Conservation (phyloP, 2,329 filamentous ascomycete species). For the Aspergillus sergii region DNA sequence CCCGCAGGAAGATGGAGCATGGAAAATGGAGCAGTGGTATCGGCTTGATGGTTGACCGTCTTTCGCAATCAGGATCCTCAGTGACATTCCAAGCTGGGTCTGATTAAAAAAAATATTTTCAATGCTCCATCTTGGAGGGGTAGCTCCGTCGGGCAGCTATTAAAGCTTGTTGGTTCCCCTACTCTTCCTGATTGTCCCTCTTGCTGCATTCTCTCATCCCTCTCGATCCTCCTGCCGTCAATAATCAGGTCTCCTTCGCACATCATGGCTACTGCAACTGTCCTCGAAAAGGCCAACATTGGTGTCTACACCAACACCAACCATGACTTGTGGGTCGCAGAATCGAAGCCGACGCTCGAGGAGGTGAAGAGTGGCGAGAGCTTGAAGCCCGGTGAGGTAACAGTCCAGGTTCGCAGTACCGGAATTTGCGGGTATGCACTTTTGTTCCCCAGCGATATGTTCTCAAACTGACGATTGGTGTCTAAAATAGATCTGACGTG, state of each 20-base stretch:
- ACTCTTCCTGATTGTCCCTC: constrained; percentile 8
- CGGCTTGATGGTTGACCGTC: constrained; percentile 5
- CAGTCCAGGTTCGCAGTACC: constrained; percentile 86
- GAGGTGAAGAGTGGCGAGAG: constrained; percentile 68
- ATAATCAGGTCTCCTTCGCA: constrained; percentile 3
- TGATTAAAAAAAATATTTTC: constrained; percentile 5
- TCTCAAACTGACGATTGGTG: constrained; percentile 13
- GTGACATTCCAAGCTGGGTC: background rate
- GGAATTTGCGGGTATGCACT: constrained; percentile 83
- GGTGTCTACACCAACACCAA: constrained; percentile 93
- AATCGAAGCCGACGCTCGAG: constrained; percentile 75
- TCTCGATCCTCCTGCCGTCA: constrained; percentile 3
- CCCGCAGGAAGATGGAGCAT: constrained; percentile 12
- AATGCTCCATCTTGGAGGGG: constrained; percentile 17
- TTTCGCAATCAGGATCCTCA: constrained; percentile 10
- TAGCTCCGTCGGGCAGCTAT: constrained; percentile 13
- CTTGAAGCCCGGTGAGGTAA: constrained; percentile 81
- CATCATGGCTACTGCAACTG: constrained; percentile 34
- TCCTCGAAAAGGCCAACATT: constrained; percentile 78
- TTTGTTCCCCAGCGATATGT: background rate
- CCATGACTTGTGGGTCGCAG: constrained; percentile 87
- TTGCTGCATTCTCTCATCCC: constrained; percentile 10
- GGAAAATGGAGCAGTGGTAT: constrained; percentile 9
- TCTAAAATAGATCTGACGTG: constrained; percentile 71
- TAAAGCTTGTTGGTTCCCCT: constrained; percentile 24